A percentile compares a stretch with the other conserved stretches of the same genome.
Conservation (phyloP, 345 rosid genomes). For the Eucalyptus coolabah region DNA sequence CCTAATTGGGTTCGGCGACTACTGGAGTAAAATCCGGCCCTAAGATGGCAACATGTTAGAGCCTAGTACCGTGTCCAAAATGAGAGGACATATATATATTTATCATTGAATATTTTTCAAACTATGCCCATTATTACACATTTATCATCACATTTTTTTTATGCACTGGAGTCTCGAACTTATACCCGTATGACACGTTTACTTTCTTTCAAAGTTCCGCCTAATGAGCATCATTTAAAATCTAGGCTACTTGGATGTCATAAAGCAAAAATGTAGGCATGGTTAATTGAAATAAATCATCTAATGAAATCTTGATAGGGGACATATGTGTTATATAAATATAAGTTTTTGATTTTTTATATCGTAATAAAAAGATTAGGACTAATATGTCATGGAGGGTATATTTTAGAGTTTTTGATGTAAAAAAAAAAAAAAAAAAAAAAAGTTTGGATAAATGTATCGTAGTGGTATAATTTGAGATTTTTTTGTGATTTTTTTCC, state of each 20-base stretch:
- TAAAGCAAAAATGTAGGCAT: background rate
- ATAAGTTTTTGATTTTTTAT: rapidly evolving
- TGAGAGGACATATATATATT: background rate
- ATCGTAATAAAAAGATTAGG: too few relatives aligned
- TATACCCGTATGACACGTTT: rapidly evolving
- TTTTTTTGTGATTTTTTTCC: too few relatives aligned
- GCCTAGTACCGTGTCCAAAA: background rate
- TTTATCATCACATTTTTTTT: background rate
- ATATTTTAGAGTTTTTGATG: background rate
- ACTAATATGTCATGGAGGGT: background rate
- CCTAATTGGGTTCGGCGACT: background rate
- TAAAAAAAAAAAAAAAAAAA: too few relatives aligned
- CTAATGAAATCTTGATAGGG: rapidly evolving
- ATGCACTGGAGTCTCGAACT: too few relatives aligned
- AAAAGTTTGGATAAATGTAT: too few relatives aligned
- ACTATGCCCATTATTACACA: too few relatives aligned
- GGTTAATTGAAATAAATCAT: too few relatives aligned
- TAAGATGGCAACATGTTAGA: background rate
- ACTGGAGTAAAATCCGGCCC: background rate
- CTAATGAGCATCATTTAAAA: background rate
- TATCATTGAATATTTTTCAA: too few relatives aligned
- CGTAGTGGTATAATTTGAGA: background rate
- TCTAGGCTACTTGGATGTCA: rapidly evolving
- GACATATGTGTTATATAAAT: too few relatives aligned
- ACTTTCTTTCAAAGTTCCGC: rapidly evolving